Evolutionary conservation across 176 grass and related monocot genomes (phyloP).

Genomic region (Avena atlantica): DNA sequence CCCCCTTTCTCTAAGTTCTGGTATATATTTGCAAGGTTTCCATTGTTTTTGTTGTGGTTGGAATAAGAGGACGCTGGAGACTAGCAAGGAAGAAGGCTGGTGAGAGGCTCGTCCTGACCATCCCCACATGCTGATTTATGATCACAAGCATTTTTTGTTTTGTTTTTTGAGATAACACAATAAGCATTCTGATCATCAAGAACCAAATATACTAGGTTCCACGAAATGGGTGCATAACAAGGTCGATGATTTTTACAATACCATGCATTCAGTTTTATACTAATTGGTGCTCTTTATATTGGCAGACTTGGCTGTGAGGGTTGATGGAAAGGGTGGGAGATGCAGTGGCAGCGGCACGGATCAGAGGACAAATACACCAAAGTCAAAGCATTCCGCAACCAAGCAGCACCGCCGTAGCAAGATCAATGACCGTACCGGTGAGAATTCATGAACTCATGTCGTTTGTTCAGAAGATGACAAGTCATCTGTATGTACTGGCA

Average conservation of each 20-base stretch:
- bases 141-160: no score
- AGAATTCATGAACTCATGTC: background rate
- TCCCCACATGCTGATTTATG: no score
- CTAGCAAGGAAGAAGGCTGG: no score
- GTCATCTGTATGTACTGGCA: background rate
- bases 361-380: conserved; percentile 78
- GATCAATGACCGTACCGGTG: conserved; percentile 87
- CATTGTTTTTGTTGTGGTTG: no score
- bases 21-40: no score
- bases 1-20: no score
- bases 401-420: conserved; percentile 96
- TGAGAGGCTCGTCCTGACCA: no score
- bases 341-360: conserved; percentile 73
- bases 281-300: conserved; percentile 36
- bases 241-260: background rate
- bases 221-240: background rate
- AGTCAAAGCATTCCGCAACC: conserved; percentile 94
- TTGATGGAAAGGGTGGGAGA: conserved; percentile 72
- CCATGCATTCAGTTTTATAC: background rate
- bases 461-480: conserved; percentile 14
- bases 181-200: conserved; percentile 13
- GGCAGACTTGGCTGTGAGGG: conserved; percentile 52
- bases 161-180: no score
- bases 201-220: background rate
- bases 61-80: no score